Conservation (phyloP, 805 yeast species). For the Spathaspora boniae region DNA sequence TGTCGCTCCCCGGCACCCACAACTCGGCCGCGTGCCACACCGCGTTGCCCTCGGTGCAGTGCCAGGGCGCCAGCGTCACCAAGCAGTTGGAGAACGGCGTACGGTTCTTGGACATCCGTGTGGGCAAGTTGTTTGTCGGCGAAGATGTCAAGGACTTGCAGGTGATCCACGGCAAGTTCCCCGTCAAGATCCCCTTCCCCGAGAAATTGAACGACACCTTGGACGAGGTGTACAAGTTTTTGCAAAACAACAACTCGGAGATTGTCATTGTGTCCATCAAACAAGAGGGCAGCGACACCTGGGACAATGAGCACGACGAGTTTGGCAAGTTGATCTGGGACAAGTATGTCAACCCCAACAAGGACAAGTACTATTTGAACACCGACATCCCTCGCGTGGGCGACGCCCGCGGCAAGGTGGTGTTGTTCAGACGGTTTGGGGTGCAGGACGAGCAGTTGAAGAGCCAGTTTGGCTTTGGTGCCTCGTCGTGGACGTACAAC, state of each 20-base stretch:
- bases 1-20: slow-evolving; percentile 83
- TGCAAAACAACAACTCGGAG: slow-evolving; percentile 52
- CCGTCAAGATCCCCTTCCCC: slow-evolving; percentile 60
- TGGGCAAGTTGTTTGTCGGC: slow-evolving; percentile 54
- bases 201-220: slow-evolving; percentile 50
- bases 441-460: slow-evolving; percentile 43
- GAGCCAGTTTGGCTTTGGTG: slow-evolving; percentile 60
- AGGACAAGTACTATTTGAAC: slow-evolving; percentile 59
- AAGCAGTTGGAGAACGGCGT: slow-evolving; percentile 70
- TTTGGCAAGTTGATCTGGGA: slow-evolving; percentile 62
- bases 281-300: slow-evolving; percentile 67
- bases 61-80: slow-evolving; percentile 60
- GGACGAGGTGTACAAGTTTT: slow-evolving; percentile 56
- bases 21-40: slow-evolving; percentile 71
- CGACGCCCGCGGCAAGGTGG: slow-evolving; percentile 63
- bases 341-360: slow-evolving; percentile 45
- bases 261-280: slow-evolving; percentile 65
- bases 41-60: slow-evolving; percentile 72
- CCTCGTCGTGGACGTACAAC: slow-evolving; percentile 64
- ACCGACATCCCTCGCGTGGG: slow-evolving; percentile 55
- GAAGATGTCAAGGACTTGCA: slow-evolving; percentile 51
- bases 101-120: slow-evolving; percentile 68
- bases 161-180: slow-evolving; percentile 74
- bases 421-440: slow-evolving; percentile 71
- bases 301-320: slow-evolving; percentile 63